These are phyloP conservation scores for Wickerhamiella slavikovae DNA, from an alignment of 805 yeast genomes.

Conservation along the genomic window DNA sequence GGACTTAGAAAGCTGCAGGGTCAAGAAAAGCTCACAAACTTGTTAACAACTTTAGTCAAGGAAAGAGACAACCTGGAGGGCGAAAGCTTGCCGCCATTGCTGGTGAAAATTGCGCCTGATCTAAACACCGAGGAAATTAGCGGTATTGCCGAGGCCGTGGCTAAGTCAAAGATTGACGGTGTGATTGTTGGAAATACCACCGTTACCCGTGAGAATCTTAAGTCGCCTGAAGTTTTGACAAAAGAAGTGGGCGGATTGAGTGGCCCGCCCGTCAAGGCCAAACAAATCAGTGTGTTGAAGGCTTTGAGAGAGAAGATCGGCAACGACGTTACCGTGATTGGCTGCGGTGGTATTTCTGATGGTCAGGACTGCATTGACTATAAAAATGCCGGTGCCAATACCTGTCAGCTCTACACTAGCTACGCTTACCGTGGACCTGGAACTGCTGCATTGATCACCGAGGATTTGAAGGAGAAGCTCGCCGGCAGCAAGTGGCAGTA, in stretches of 20 bases:
- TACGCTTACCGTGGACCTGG: conserved; percentile 92
- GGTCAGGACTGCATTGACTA: conserved; percentile 83
- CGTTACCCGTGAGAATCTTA: conserved; percentile 44
- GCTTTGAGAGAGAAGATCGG: conserved; percentile 58
- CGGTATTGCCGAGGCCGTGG: conserved; percentile 67
- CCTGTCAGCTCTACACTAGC: conserved; percentile 69
- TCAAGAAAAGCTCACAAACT: conserved; percentile 46
- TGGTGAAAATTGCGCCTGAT: conserved; percentile 91
- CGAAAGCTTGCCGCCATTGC: conserved; percentile 46
- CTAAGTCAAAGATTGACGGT: conserved; percentile 64
- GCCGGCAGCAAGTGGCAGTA: conserved; percentile 75
- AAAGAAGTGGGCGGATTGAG: conserved; percentile 71
- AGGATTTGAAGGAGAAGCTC: conserved; percentile 38
- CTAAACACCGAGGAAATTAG: conserved; percentile 59
- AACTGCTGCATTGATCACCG: conserved; percentile 37
- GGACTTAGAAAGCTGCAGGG: conserved; percentile 75
- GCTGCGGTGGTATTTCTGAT: conserved; percentile 83
- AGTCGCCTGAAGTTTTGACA: conserved; percentile 8
- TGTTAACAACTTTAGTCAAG: conserved; percentile 44
- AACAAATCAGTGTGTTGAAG: conserved; percentile 49
- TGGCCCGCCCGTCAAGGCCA: conserved; percentile 77
- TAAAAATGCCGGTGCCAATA: conserved; percentile 87
- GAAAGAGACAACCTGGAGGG: conserved; percentile 38
- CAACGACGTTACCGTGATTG: conserved; percentile 55
- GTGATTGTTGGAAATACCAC: conserved; percentile 87